Evolutionary conservation across 805 yeast genomes (phyloP), one percentile per base, ranked within the genome.

Genomic region (Schwanniomyces occidentalis): DNA sequence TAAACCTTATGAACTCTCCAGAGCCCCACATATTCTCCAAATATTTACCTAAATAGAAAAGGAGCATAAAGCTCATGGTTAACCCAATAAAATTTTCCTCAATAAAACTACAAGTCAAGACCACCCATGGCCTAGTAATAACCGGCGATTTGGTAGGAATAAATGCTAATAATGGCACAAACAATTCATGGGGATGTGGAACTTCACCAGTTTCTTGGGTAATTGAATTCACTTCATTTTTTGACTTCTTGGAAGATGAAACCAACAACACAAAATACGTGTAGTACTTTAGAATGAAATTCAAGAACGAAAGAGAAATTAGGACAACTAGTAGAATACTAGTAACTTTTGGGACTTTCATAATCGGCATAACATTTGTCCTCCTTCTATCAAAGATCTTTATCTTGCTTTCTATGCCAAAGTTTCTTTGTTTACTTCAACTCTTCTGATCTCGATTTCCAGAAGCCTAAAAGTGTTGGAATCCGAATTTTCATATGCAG

Each of bases 21-120:
- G 76, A 49, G 4, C 82, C 77, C 89, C 90, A 83, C 24, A 75
- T 69, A 41, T 71, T 70, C 49, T 83, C 90, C 44, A 82, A 70
- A 59, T 78, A 83, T 33, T 74, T 65, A 4, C 86, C 87, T 22
- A 83, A 70, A 46, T 73, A 75, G 34, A 68, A 58, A 8, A 75
- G 46, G 10, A 71, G 52, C 15, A 64, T 38, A 15, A 66, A 47
- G 15, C 73, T 57, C 6, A 65, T 46, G 5, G 63, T 27, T 8
- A 71, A 59, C 3, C 72, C 60, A 9, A 71, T 26, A 13, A 72
- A 33, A 24, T 62, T 63, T 27, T 66, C 69, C 37, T 76, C 81
- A 13, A 73, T 67, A 37, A 76, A 65, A 10, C 71, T 45, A 13
- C 72, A 50, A 4, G 80, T 73, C 21, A 73, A 28, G 8, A 76